Evolutionary conservation across 495 filamentous ascomycete species (phyloP).

Genomic region (Monascus purpureus): DNA sequence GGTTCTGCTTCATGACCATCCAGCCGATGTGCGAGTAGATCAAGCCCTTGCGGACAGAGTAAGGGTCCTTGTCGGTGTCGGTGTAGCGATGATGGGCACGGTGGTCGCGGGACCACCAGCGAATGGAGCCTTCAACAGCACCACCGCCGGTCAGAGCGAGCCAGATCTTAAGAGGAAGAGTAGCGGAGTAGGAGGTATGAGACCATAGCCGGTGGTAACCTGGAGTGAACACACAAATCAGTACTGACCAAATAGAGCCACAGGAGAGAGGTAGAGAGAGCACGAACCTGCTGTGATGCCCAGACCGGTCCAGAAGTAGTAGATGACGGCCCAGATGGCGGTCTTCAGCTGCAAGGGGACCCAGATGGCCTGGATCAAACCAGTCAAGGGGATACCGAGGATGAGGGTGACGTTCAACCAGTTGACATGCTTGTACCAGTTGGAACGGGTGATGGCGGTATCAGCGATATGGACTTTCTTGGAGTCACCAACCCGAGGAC

Average conservation of each 20-base stretch:
- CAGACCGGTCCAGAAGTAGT: conserved; percentile 86
- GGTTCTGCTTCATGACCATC: conserved; percentile 94
- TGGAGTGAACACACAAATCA: no score
- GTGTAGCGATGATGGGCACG: conserved; percentile 97
- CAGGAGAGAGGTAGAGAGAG: not conserved
- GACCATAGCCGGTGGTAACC: conserved; percentile 91
- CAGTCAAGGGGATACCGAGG: conserved; percentile 65
- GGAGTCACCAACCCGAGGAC: conserved; percentile 27
- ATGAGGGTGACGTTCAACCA: conserved; percentile 88
- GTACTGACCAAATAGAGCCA: no score
- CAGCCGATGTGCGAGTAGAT: conserved; percentile 91
- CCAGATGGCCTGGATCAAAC: conserved; percentile 67
- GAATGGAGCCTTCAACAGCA: conserved; percentile 88
- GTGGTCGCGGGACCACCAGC: conserved; percentile 97
- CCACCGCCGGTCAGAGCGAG: conserved; percentile 85
- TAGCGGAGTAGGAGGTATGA: conserved; percentile 89
- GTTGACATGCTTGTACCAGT: conserved; percentile 97
- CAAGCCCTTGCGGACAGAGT: conserved; percentile 95
- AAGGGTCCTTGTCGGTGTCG: conserved; percentile 98
- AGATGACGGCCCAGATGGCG: conserved; percentile 62
- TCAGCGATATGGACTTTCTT: conserved; percentile 45
- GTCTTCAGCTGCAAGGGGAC: conserved; percentile 67
- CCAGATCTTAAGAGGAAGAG: conserved; percentile 77
- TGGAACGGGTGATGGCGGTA: conserved; percentile 60
- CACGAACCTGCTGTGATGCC: conserved; percentile 72